Evolutionary conservation across 257 asterid species (phyloP).

Genomic region (Solanum piurae): DNA sequence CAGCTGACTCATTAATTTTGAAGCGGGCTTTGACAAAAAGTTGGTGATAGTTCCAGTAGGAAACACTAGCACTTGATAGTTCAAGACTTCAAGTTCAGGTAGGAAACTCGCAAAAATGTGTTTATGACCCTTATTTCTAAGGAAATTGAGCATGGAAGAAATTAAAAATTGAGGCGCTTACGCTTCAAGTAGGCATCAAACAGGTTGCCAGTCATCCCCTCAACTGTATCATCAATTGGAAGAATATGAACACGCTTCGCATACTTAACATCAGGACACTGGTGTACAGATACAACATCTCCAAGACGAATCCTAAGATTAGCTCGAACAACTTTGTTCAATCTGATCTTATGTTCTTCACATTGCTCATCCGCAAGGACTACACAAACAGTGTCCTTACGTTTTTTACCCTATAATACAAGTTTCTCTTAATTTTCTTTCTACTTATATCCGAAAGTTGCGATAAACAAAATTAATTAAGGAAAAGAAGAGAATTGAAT

Average conservation of each 20-base stretch:
- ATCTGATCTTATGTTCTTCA: conserved; percentile 68
- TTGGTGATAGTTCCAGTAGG: neutral
- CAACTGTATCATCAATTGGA: conserved; percentile 68
- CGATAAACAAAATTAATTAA: neutral
- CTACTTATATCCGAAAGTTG: no score
- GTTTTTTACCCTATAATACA: conserved; percentile 58
- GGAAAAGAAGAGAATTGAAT: neutral
- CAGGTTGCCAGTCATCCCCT: conserved; percentile 71
- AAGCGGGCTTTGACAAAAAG: neutral
- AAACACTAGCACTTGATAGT: neutral
- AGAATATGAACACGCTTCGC: conserved; percentile 84
- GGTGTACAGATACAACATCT: conserved; percentile 80
- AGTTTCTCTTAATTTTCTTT: neutral
- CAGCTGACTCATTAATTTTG: neutral
- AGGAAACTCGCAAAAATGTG: neutral
- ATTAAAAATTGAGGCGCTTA: conserved; percentile 10
- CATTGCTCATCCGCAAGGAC: conserved; percentile 75
- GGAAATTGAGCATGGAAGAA: neutral
- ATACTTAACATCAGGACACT: conserved; percentile 79
- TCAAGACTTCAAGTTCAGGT: no score
- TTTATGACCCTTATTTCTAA: neutral
- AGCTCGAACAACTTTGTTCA: conserved; percentile 68
- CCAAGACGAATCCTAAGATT: conserved; percentile 81
- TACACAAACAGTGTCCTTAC: conserved; percentile 61
- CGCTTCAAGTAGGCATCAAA: conserved; percentile 74